Conservation (phyloP, 345 rosid species). For the Geranium brycei region DNA sequence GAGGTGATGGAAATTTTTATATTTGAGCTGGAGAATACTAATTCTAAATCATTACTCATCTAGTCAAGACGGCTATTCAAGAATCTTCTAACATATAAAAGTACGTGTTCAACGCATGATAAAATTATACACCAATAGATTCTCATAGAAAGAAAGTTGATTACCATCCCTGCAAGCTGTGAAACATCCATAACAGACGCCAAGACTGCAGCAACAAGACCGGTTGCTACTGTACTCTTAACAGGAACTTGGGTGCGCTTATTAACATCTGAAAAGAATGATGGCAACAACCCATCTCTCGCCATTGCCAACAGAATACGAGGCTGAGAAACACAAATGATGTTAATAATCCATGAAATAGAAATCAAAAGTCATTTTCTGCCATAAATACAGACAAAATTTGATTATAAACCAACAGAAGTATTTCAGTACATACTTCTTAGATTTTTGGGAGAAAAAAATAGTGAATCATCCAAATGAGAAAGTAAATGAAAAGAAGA, state of each 20-base stretch:
- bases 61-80: not conserved
- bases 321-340: conserved; percentile 32
- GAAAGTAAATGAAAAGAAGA: no score
- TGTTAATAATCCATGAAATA: no score
- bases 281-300: conserved; percentile 80
- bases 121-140: not conserved
- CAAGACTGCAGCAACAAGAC: conserved; percentile 56
- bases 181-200: conserved; percentile 78
- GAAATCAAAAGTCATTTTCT: no score
- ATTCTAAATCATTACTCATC: not conserved
- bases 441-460: no score
- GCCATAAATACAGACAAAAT: no score
- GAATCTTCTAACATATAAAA: not conserved
- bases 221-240: conserved; percentile 68
- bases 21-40: not conserved
- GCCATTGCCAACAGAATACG: conserved; percentile 93
- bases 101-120: not conserved
- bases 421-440: no score
- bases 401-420: no score
- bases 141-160: not conserved
- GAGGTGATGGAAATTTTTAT: not conserved
- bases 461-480: no score
- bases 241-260: conserved; percentile 60
- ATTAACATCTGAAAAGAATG: conserved; percentile 70
- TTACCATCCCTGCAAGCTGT: conserved; percentile 84